phyloP scores from a whole-genome alignment of 768 basidiomycete genomes.

The Nevesoporus exiguus region DNA sequence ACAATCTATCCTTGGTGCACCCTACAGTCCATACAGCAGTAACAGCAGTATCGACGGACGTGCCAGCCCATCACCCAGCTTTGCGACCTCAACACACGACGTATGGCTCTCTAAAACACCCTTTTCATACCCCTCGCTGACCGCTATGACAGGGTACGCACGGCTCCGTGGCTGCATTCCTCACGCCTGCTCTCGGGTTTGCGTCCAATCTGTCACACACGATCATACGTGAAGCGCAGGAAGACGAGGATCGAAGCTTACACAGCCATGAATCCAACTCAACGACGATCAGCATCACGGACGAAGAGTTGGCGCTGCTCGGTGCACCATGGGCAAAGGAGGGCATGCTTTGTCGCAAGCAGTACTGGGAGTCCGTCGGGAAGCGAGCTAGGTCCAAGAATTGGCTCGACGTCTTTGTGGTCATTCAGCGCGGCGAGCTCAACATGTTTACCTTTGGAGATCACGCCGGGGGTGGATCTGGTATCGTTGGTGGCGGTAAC shows the following conservation, averaged over 20 bases:
- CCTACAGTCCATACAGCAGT: conserved; percentile 81
- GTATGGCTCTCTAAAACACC: conserved; percentile 34
- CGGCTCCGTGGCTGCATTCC: conserved; percentile 63
- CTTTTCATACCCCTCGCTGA: conserved; percentile 9
- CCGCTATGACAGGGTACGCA: conserved; percentile 46
- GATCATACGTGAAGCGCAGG: conserved; percentile 92
- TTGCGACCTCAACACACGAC: conserved; percentile 82
- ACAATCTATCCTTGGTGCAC: conserved; percentile 70
- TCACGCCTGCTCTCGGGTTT: conserved; percentile 89
- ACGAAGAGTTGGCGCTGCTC: conserved; percentile 92
- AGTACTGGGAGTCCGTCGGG: conserved; percentile 85
- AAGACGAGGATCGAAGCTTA: conserved; percentile 74
- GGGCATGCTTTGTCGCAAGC: conserved; percentile 91
- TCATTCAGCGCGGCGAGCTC: conserved; percentile 91
- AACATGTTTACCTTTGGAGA: conserved; percentile 96
- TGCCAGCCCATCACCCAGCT: conserved; percentile 93
- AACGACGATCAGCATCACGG: conserved; percentile 81
- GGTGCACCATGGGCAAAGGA: conserved; percentile 99
- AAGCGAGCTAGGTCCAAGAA: conserved; percentile 84
- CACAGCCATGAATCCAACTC: conserved; percentile 62
- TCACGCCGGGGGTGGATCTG: conserved; percentile 53
- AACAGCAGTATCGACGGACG: conserved; percentile 83
- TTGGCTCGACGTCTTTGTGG: conserved; percentile 95
- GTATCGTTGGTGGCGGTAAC: conserved; percentile 90
- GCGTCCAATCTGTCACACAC: conserved; percentile 94